These are phyloP conservation scores for Epichloe elymi DNA, from an alignment of 2,329 filamentous ascomycete species.

Conservation along the genomic window DNA sequence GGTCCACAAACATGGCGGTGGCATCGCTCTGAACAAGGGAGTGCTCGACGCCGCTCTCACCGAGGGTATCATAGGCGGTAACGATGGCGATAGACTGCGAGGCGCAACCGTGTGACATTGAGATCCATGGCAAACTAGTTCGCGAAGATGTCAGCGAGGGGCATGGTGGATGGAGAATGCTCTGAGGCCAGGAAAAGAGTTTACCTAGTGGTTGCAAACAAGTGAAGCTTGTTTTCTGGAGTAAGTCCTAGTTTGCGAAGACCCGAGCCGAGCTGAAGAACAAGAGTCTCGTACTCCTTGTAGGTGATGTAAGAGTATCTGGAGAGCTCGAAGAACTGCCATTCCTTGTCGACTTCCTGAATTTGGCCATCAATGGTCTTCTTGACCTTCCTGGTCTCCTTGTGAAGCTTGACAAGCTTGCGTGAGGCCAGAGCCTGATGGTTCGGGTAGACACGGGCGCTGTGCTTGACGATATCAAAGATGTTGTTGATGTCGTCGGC, in stretches of 20 bases:
- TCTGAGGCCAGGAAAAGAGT: conserved; percentile 9
- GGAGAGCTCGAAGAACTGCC: conserved; percentile 79
- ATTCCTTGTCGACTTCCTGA: conserved; percentile 75
- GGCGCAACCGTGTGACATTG: conserved; percentile 60
- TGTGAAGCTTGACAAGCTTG: conserved; percentile 62
- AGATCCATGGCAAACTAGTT: conserved; percentile 65
- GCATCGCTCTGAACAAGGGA: conserved; percentile 72
- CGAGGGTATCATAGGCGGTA: conserved; percentile 88
- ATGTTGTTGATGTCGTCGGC: conserved; percentile 60
- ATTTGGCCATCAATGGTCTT: conserved; percentile 75
- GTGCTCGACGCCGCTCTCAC: conserved; percentile 71
- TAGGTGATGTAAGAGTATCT: conserved; percentile 66
- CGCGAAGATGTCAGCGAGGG: not conserved
- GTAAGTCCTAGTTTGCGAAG: conserved; percentile 61
- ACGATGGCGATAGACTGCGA: conserved; percentile 87
- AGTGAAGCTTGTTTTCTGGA: conserved; percentile 56
- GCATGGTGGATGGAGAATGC: not conserved
- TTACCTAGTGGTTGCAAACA: conserved; percentile 74
- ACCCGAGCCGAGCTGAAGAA: conserved; percentile 57
- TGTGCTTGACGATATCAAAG: conserved; percentile 63
- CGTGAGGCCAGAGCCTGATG: conserved; percentile 57
- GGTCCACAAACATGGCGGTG: conserved; percentile 76
- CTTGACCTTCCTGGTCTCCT: conserved; percentile 78
- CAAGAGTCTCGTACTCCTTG: conserved; percentile 60
- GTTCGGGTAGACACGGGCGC: conserved; percentile 48